A percentile compares a stretch with the other conserved stretches of the same genome.
Conservation (phyloP, 495 filamentous ascomycete genomes). For the Evernia prunastri region DNA sequence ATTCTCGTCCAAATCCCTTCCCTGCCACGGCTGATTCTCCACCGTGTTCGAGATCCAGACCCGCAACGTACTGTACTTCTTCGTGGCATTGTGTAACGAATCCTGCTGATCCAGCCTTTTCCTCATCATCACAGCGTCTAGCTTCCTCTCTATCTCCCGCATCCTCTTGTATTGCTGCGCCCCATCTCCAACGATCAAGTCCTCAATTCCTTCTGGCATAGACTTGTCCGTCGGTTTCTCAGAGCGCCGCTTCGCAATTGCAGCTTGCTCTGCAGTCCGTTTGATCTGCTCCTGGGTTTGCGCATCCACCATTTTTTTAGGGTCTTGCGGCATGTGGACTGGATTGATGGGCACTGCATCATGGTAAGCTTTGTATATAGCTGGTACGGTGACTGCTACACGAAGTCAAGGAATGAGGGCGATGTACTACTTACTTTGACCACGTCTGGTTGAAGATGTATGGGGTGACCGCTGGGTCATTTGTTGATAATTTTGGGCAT, state of each 20-base stretch:
- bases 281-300: constrained; percentile 33
- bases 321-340: constrained; percentile 5
- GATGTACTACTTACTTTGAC: constrained; percentile 17
- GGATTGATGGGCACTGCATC: constrained; percentile 7
- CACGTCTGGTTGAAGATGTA: constrained; percentile 18
- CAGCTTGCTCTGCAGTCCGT: constrained; percentile 25
- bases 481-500: constrained; percentile 23
- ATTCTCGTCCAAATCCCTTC: constrained; percentile 53
- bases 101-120: constrained; percentile 90
- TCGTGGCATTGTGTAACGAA: constrained; percentile 63
- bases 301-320: constrained; percentile 5
- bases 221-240: constrained; percentile 90
- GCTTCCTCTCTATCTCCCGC: constrained; percentile 76
- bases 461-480: constrained; percentile 17
- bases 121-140: constrained; percentile 91
- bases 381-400: background rate
- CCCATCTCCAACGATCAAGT: constrained; percentile 70
- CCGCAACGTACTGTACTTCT: constrained; percentile 78
- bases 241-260: constrained; percentile 65
- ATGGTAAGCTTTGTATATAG: constrained; percentile 2
- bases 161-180: constrained; percentile 75
- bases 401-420: background rate
- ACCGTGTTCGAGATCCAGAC: constrained; percentile 96
- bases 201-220: constrained; percentile 82
- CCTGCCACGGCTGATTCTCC: constrained; percentile 93